Evolutionary conservation across 2,329 filamentous ascomycete genomes (phyloP).

Genomic region (Apiospora aurea): DNA sequence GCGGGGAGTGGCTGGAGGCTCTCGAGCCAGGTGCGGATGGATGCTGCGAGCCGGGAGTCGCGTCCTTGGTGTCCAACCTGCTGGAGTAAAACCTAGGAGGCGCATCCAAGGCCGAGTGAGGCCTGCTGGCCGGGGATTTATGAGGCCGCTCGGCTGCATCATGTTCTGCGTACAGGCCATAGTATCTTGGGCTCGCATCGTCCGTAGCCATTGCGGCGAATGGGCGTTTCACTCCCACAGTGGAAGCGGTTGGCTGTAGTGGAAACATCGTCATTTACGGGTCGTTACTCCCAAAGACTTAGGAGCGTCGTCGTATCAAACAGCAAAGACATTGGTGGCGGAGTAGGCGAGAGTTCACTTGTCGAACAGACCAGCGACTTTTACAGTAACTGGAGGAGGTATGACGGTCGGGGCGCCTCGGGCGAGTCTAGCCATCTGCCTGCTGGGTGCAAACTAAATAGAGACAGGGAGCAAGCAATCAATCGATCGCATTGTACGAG

Average conservation of each 20-base stretch:
- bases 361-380: background rate
- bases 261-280: slow-evolving; percentile 23
- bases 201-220: slow-evolving; percentile 45
- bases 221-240: slow-evolving; percentile 51
- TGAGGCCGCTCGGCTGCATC: background rate
- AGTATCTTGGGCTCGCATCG: slow-evolving; percentile 27
- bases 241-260: slow-evolving; percentile 34
- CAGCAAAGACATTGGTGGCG: background rate
- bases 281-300: background rate
- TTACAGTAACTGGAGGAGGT: background rate
- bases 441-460: background rate
- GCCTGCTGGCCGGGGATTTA: background rate
- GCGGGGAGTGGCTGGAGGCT: slow-evolving; percentile 33
- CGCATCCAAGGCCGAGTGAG: background rate
- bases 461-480: background rate
- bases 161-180: slow-evolving; percentile 4
- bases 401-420: background rate
- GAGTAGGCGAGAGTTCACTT: background rate
- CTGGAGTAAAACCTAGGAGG: background rate
- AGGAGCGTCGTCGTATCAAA: background rate
- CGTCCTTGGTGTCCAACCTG: background rate
- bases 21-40: slow-evolving; percentile 21
- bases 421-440: slow-evolving; percentile 5
- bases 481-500: background rate
- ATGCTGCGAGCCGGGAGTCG: background rate